Evolutionary conservation across 1,284 basidiomycete genomes (phyloP), one percentile per base, ranked within the genome.

Genomic region (Trametes hirsuta): DNA sequence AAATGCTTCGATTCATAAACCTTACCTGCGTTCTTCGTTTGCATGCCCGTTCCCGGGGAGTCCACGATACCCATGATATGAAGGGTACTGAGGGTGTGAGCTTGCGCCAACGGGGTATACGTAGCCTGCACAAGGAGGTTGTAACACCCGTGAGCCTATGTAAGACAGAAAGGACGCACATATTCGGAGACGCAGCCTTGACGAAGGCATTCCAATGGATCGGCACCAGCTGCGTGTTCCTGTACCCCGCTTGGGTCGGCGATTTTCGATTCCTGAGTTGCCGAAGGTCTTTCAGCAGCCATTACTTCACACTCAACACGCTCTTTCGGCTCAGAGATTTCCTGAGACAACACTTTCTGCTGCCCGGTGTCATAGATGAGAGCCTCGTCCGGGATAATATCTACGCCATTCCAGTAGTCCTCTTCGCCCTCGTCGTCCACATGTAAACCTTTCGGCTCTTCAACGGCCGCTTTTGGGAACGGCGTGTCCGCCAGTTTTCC

Each of bases 1-100:
- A 24, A 5, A 18, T n/a, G 6, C 11, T 11, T 9, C 30, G 35
- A 2, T 6, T 6, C 4, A 24, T 45, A 6, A 6, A 10, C 14
- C 62, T 42, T 47, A 72, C 72, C 71, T 34, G 57, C 58, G 5
- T 11, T 68, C 35, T 45, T 47, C 2, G 67, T 67, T n/a, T 18
- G 35, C 9, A 15, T 36, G 6, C 64, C 51, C 3, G 40, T 50
- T 9, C 58, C 37, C 1, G 55, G 22, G 3, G 60, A 61, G 3
- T 54, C 61, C 0, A 70, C 68, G 1, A 74, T 63, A 1, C 64
- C 72, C 39, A 72, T 69, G 21, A 72, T 50, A 12, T 66, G 67
- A 39, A 54, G 59, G n/a, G 45, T 22, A 6, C 53, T 58, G 12
- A 24, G 21, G 15, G 45, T 42, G 30, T 58, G 22, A 11, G 69